Percentiles rank a stretch among this genome's conserved stretches.
These are phyloP conservation scores for Singerocomus inundabilis DNA, from an alignment of 1,284 basidiomycete species.

Conservation along the genomic window DNA sequence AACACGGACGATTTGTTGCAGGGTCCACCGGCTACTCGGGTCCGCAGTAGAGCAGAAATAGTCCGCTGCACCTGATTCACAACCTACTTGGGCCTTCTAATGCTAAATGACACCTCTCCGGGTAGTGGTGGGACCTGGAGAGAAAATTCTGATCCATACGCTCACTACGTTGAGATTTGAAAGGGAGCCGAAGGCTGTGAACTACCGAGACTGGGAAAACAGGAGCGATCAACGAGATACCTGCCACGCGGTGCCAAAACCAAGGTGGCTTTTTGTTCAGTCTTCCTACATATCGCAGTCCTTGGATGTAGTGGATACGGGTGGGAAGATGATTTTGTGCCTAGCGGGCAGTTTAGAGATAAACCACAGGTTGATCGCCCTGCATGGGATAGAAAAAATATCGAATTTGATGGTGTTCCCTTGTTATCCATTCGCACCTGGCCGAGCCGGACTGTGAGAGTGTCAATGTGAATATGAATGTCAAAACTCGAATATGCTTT, in stretches of 20 bases:
- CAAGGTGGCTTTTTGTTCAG: background rate
- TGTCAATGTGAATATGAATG: too few relatives aligned
- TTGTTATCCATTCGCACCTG: background rate
- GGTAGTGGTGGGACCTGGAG: too few relatives aligned
- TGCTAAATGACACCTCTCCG: background rate
- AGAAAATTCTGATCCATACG: background rate
- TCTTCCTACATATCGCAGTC: background rate
- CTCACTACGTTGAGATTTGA: background rate
- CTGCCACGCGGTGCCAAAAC: too few relatives aligned
- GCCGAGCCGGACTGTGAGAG: background rate
- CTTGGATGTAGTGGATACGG: too few relatives aligned
- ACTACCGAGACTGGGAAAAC: too few relatives aligned
- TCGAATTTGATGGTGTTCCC: too few relatives aligned
- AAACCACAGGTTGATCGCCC: background rate
- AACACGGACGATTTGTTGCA: conserved; percentile 5
- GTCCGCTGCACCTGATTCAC: background rate
- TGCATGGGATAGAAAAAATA: background rate
- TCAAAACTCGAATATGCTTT: too few relatives aligned
- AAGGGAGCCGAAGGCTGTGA: too few relatives aligned
- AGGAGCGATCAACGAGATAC: too few relatives aligned
- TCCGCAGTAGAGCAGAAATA: background rate
- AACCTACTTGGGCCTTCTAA: background rate
- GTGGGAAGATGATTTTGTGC: too few relatives aligned
- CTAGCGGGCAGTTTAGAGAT: too few relatives aligned
- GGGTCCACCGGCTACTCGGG: background rate